Evolutionary conservation across 768 basidiomycete genomes (phyloP), one percentile per base, ranked within the genome.

Genomic region (Amyloporia xantha): DNA sequence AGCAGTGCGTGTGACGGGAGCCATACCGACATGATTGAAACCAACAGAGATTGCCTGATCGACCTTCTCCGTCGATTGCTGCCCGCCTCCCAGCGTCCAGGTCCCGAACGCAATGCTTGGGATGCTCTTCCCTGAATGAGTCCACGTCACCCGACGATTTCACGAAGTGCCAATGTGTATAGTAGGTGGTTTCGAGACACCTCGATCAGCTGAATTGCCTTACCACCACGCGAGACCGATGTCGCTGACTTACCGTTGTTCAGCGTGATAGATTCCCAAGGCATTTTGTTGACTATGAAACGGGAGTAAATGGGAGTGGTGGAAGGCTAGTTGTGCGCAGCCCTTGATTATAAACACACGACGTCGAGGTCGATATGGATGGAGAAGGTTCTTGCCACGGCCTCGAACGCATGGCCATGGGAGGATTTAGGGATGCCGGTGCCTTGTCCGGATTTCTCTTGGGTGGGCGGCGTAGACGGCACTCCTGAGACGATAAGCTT

Each of bases 21-120:
- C 56, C 75, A 44, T 54, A 79, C 83, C 82, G 41, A 86, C 62
- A 58, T 84, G 84, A 41, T 66, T 65, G 68, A 83, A 84, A 2
- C 82, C 82, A 4, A 75, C 71, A 1, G 72, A 72, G 40, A 85
- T 64, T 2, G 82, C 83, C 57, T 82, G 79, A 54, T 78, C 78
- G 23, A 86, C 79, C 55, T 76, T 72, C 58, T 75, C 71, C 19
- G 71, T 71, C 4, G 76, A 62, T 21, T 63, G 67, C 50, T 77
- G 72, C 0, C 81, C 82, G 33, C 77, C 76, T 1, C 80, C 79
- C n/a, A 80, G 54, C 36, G 69, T 78, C 78, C 81, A 83, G 2
- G 83, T 84, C 25, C 82, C 84, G 57, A 79, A 82, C 53, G 73
- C 82, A 39, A 86, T 60, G 71, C 51, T 71, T 69, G 60, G 81